Evolutionary conservation across 129 eudicot genomes (phyloP).

Genomic region (Artemisia argyi): DNA sequence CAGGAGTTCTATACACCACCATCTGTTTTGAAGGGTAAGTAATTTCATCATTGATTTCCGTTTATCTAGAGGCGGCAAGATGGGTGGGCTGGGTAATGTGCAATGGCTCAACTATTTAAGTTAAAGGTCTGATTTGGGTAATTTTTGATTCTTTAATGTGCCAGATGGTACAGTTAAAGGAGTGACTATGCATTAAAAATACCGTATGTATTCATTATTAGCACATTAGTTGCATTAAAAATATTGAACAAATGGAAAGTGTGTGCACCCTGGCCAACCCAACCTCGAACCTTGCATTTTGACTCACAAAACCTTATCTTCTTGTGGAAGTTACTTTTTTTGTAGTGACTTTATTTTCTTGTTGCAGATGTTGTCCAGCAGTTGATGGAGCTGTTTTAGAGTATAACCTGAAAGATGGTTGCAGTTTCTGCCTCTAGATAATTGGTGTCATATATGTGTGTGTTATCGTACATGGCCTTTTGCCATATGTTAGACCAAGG

Average conservation of each 20-base stretch:
- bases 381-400: constrained; percentile 83
- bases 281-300: not conserved
- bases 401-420: constrained; percentile 19
- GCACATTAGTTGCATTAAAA: not conserved
- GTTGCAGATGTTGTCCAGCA: constrained; percentile 88
- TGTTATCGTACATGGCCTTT: constrained; percentile 4
- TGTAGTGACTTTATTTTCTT: constrained; percentile 12
- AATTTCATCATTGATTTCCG: not conserved
- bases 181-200: not conserved
- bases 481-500: not conserved
- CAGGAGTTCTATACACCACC: constrained; percentile 83
- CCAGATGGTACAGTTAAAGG: not conserved
- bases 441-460: constrained; percentile 17
- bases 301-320: no score
- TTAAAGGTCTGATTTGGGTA: not conserved
- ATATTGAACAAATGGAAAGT: not conserved
- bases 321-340: not conserved
- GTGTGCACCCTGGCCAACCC: not conserved
- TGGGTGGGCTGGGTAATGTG: no score
- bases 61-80: not conserved
- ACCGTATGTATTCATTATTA: no score
- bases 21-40: constrained; percentile 69
- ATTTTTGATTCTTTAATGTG: not conserved
- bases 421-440: not conserved
- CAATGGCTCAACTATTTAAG: not conserved